Percentiles rank a stretch among this genome's conserved stretches.
phyloP scores from a whole-genome alignment of 148 eudicot species.

The Arbutus unedo region DNA sequence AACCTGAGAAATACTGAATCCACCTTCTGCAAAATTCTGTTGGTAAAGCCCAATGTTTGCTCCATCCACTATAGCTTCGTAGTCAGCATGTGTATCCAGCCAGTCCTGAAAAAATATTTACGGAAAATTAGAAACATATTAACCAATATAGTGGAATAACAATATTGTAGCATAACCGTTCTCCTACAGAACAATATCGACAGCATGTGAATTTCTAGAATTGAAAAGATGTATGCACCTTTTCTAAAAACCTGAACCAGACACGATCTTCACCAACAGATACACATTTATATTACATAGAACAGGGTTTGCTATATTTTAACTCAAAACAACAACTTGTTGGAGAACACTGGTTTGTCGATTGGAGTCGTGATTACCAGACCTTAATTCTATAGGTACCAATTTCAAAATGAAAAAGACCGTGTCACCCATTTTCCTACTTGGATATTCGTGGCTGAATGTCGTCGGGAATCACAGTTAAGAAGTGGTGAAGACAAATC shows the following conservation, averaged over 20 bases:
- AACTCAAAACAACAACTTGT: background rate
- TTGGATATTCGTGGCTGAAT: background rate
- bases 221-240: background rate
- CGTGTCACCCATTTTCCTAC: background rate
- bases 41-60: constrained; percentile 87
- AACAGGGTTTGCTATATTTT: background rate
- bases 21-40: constrained; percentile 89
- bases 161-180: background rate
- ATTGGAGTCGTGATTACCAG: too few relatives aligned
- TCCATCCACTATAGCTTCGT: constrained; percentile 80
- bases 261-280: background rate
- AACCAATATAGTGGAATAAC: background rate
- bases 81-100: constrained; percentile 62
- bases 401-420: background rate
- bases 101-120: constrained; percentile 48
- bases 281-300: background rate
- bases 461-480: too few relatives aligned
- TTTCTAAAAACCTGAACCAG: background rate
- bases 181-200: background rate
- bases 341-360: background rate
- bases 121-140: background rate
- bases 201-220: background rate
- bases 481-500: too few relatives aligned
- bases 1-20: constrained; percentile 86
- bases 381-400: background rate